These are phyloP conservation scores for Xylaria hypoxylon DNA, from an alignment of 2,329 filamentous ascomycete species.

Conservation along the genomic window DNA sequence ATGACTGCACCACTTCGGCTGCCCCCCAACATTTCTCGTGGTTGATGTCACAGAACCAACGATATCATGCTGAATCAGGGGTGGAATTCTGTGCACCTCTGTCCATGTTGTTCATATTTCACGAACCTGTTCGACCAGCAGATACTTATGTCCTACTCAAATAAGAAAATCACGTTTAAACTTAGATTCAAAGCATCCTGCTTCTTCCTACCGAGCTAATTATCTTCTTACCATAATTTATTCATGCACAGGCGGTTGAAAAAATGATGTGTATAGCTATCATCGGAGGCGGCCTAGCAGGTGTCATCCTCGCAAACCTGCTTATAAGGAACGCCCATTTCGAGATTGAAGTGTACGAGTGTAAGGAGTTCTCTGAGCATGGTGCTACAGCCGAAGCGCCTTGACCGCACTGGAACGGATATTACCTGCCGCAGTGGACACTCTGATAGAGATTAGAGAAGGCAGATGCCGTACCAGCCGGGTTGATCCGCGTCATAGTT, in stretches of 20 bases:
- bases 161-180: not conserved
- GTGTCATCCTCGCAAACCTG: constrained; percentile 34
- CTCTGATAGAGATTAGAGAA: constrained; percentile 29
- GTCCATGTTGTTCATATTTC: not conserved
- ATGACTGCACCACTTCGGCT: constrained; percentile 9
- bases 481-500: constrained; percentile 26
- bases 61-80: no score
- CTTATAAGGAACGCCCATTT: constrained; percentile 26
- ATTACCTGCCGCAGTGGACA: constrained; percentile 22
- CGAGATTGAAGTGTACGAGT: constrained; percentile 34
- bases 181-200: not conserved
- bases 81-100: not conserved
- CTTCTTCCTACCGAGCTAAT: not conserved
- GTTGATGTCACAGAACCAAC: no score
- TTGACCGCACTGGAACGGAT: constrained; percentile 28
- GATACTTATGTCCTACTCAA: not conserved
- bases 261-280: constrained; percentile 26
- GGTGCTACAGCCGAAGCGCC: constrained; percentile 31
- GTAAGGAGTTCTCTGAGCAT: constrained; percentile 37
- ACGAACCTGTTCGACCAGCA: not conserved
- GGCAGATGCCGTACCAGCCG: constrained; percentile 32
- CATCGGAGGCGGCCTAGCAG: constrained; percentile 36
- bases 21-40: not conserved
- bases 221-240: not conserved
- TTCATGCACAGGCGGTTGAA: constrained; percentile 1